These are phyloP conservation scores for Escovopsis sp. DNA, from an alignment of 2,329 filamentous ascomycete species.

Conservation along the genomic window DNA sequence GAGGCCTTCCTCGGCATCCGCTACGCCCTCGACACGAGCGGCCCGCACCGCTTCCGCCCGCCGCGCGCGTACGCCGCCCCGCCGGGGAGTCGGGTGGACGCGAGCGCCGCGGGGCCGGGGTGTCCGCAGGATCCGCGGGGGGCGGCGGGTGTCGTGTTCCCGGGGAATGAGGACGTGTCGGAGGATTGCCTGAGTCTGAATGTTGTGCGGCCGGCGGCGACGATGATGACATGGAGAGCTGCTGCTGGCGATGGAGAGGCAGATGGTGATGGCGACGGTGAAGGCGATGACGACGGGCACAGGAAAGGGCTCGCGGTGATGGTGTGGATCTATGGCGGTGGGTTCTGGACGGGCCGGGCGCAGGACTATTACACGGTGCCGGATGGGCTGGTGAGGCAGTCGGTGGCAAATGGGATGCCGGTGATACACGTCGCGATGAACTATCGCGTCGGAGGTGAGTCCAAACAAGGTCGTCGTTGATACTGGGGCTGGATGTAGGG, in stretches of 20 bases:
- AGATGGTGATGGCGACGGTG: too few species aligned
- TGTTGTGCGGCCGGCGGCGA: conserved; percentile 16
- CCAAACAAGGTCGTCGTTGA: background rate
- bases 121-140: conserved; percentile 26
- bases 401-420: conserved; percentile 24
- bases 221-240: too few species aligned
- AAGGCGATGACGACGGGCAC: too few species aligned
- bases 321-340: conserved; percentile 19
- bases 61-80: conserved; percentile 19
- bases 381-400: conserved; percentile 30
- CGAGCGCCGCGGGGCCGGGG: conserved; percentile 24
- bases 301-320: conserved; percentile 19
- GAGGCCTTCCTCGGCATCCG: conserved; percentile 32
- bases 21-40: conserved; percentile 30
- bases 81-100: conserved; percentile 20
- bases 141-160: conserved; percentile 19
- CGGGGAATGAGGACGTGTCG: conserved; percentile 12
- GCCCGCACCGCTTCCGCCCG: conserved; percentile 29
- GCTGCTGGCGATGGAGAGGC: too few species aligned
- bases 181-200: conserved; percentile 23
- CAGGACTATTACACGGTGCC: conserved; percentile 21
- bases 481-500: too few species aligned
- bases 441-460: conserved; percentile 14
- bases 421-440: conserved; percentile 21
- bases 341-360: conserved; percentile 17